phyloP scores from a whole-genome alignment of 179 eudicot genomes.

The Vitellaria paradoxa region DNA sequence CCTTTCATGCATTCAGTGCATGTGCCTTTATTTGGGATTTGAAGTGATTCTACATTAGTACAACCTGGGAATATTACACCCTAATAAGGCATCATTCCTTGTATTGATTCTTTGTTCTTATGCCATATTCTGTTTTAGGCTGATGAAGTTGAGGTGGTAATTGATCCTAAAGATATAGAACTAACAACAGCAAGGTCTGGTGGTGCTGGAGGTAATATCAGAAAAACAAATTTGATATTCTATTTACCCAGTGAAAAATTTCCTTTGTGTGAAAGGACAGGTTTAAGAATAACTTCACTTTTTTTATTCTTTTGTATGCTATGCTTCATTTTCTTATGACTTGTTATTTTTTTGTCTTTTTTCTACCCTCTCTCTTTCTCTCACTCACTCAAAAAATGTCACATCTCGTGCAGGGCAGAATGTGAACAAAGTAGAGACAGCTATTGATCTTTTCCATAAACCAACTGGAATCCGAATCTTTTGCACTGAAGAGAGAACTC shows the following conservation, averaged over 20 bases:
- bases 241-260: background rate
- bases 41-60: background rate
- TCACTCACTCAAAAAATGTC: background rate
- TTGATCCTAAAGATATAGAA: conserved; percentile 97
- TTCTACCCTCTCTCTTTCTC: too few species aligned
- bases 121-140: conserved; percentile 44
- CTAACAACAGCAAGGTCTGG: conserved; percentile 97
- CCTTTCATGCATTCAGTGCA: conserved; percentile 2
- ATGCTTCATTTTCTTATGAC: background rate
- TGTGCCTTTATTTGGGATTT: background rate
- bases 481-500: conserved; percentile 97
- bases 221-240: background rate
- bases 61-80: too few species aligned
- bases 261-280: background rate
- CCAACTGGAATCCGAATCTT: conserved; percentile 98
- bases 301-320: background rate
- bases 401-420: conserved; percentile 77
- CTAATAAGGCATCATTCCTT: background rate
- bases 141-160: conserved; percentile 94
- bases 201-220: conserved; percentile 89
- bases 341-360: background rate
- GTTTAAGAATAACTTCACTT: background rate
- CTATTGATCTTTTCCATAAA: conserved; percentile 91
- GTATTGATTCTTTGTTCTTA: background rate
- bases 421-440: conserved; percentile 99